phyloP scores from a whole-genome alignment of 2,329 filamentous ascomycete genomes.

The Paramyrothecium sp. region DNA sequence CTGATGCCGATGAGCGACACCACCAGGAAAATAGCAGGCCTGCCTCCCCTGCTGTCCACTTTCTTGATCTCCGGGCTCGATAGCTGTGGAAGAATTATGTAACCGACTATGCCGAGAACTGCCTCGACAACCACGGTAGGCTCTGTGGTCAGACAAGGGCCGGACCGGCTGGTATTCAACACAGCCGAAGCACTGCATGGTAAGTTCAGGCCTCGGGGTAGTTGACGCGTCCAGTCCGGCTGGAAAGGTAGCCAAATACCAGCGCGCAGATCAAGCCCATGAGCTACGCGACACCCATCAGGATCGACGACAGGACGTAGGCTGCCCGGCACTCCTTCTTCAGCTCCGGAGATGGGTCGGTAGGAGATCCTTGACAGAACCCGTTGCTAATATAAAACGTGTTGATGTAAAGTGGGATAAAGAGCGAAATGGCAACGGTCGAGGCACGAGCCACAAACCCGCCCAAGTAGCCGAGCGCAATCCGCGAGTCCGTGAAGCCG shows the following conservation, averaged over 20 bases:
- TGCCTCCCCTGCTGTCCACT: slow-evolving; percentile 64
- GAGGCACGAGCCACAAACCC: slow-evolving; percentile 94
- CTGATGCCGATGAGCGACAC: slow-evolving; percentile 83
- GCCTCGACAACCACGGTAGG: slow-evolving; percentile 73
- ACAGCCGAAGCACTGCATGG: too few species aligned
- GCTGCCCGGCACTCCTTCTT: slow-evolving; percentile 83
- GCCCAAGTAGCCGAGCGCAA: slow-evolving; percentile 85
- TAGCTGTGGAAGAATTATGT: slow-evolving; percentile 72
- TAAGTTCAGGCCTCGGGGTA: too few species aligned
- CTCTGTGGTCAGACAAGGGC: too few species aligned
- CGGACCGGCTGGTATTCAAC: too few species aligned
- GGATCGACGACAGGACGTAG: slow-evolving; percentile 81
- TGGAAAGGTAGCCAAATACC: slow-evolving; percentile 80
- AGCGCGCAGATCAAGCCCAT: slow-evolving; percentile 83
- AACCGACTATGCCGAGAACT: slow-evolving; percentile 73
- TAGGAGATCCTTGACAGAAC: slow-evolving; percentile 69
- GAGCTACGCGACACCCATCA: slow-evolving; percentile 88
- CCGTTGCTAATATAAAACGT: slow-evolving; percentile 82
- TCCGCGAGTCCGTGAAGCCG: slow-evolving; percentile 73
- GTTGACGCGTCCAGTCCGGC: slow-evolving; percentile 64
- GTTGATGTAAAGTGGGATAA: slow-evolving; percentile 91
- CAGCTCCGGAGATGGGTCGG: slow-evolving; percentile 68
- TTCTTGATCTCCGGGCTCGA: slow-evolving; percentile 71
- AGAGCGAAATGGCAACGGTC: slow-evolving; percentile 91
- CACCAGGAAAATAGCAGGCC: slow-evolving; percentile 68